A percentile compares a stretch with the other conserved stretches of the same genome.
Evolutionary conservation across 768 basidiomycete species (phyloP).

Genomic region (Leccinum obscurum): DNA sequence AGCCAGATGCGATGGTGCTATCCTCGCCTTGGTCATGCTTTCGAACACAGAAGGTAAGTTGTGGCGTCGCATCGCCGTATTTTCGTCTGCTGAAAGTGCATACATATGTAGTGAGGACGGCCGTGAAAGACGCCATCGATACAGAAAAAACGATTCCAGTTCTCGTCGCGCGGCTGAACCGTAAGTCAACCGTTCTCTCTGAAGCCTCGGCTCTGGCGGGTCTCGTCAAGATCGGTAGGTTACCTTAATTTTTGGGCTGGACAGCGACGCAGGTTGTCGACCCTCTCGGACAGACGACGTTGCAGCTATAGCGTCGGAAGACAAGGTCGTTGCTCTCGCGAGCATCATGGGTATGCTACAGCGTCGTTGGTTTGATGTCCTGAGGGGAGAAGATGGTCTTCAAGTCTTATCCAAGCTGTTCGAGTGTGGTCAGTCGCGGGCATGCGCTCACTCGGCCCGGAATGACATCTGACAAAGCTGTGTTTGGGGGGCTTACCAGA

Average conservation of each 20-base stretch:
- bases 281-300: constrained; percentile 16
- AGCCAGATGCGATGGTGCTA: constrained; percentile 19
- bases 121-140: constrained; percentile 17
- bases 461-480: not conserved
- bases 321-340: constrained; percentile 3
- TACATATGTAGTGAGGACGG: constrained; percentile 2
- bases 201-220: constrained; percentile 19
- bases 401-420: constrained; percentile 20
- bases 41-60: constrained; percentile 9
- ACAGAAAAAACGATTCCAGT: constrained; percentile 12
- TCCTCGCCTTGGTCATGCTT: constrained; percentile 17
- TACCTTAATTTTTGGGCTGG: too few relatives aligned
- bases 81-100: not conserved
- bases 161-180: constrained; percentile 19
- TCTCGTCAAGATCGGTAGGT: constrained; percentile 23
- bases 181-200: constrained; percentile 18
- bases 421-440: constrained; percentile 21
- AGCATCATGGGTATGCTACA: constrained; percentile 23
- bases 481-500: constrained; percentile 7
- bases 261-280: not conserved
- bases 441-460: too few relatives aligned
- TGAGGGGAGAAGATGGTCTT: constrained; percentile 28
- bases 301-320: constrained; percentile 5
- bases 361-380: constrained; percentile 29
- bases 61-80: not conserved